Evolutionary conservation across 108 stramenopile genomes (phyloP), one percentile per base, ranked within the genome.

Genomic region (Cyclostephanos invisitatus): DNA sequence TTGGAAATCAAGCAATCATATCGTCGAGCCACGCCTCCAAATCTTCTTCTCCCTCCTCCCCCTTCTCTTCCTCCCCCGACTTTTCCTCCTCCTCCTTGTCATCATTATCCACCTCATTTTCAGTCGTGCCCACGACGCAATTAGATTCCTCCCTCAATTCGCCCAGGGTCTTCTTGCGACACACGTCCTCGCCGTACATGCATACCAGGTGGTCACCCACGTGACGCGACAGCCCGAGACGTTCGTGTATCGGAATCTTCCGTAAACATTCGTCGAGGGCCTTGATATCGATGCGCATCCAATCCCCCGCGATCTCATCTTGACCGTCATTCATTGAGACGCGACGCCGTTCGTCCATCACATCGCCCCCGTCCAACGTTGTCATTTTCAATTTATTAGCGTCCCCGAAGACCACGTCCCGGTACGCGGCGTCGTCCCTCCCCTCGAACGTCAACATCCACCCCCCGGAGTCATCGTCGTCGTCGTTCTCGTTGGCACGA

Each of bases 11-110:
- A 14, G 64, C 55, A 49, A 74, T 74, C 73, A 74, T 74, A 24
- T 66, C 73, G 35, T 74, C 73, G 11, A 74, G 47, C 73, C 73
- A 74, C n/a, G 73, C 73, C 24, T 74, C 73, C 7, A 74, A 62
- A 54, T 74, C 73, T 28, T 74, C 73, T 12, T 74, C 73, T 11
- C 67, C 65, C 29, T 63, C 47, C 5, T 59, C 71, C n/a, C 53
- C 48, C 10, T 37, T 62, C 15, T 59, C 73, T 46, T 40, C 38
- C 28, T 22, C 28, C n/a, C 47, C 67, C 40, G 32, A 35, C 37
- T 60, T 35, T 17, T 48, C 24, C 3, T 71, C 15, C 29, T 9
- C 56, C 2, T 29, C 27, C 56, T 17, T 57, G 3, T 32, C 27
- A 28, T 6, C 5, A 28, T 7, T 10, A 32, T 7, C 1, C 32